Evolutionary conservation across 805 yeast species (phyloP), one percentile per base, ranked within the genome.

Genomic region (Teunomyces cretensis): DNA sequence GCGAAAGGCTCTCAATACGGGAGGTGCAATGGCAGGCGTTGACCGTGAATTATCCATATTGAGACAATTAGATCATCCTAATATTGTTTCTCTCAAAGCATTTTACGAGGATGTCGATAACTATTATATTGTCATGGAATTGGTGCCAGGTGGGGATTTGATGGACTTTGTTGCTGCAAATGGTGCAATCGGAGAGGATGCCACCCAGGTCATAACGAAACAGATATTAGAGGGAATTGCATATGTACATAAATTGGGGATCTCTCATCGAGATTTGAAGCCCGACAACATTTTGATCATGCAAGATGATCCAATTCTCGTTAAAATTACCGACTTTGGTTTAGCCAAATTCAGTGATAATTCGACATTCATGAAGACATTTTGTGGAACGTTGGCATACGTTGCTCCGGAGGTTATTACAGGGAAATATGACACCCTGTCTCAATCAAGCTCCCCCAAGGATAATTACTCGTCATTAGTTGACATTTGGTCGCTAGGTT

Each of bases 401-500:
- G 86, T 94, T 41, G 99, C 99, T 0, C 99, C 99, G 0, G 99
- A 94, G 62, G 89, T 94, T 6, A 76, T 80, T 26, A 72, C 79
- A 4, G 83, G 83, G 2, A 79, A 79, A 48, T 75, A 70, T 53
- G 81, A 78, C 14, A 53, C 53, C 52, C 38, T 35, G 38, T 57
- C 70, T 35, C 62, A 59, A 43, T 41, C 50, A 41, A 54, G 51
- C 16, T 42, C 53, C 15, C 55, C 48, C 55, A 58, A 48, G 55
- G 54, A 65, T 55, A 57, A 74, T 39, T 94, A 94, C 59, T 88
- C 97, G 2, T 84, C 86, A 31, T 75, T 88, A 46, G 98, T 94
- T 12, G 99, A 94, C 62, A 88, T 94, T 78, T 94, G 99, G 99
- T 89, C 97, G 1, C 75, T 94, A 45, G 99, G 99, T 0, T 94